These are phyloP conservation scores for Pleurotus citrinopileatus DNA, from an alignment of 768 basidiomycete species.

Conservation along the genomic window DNA sequence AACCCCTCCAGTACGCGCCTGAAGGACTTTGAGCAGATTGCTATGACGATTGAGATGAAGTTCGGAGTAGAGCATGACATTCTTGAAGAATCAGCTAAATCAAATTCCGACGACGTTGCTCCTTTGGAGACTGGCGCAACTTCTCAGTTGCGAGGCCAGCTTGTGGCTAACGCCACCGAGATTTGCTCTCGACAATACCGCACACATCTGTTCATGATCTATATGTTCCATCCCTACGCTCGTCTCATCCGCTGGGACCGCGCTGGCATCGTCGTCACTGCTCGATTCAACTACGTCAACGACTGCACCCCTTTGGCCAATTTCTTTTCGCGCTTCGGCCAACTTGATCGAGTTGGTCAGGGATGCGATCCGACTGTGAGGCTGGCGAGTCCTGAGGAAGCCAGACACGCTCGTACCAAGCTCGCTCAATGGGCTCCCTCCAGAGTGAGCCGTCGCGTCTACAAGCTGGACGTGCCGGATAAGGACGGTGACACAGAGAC, in stretches of 20 bases:
- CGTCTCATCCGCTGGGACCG: conserved; percentile 32
- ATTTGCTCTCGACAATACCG: conserved; percentile 24
- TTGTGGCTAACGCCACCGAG: conserved; percentile 18
- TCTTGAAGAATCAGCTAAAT: background rate
- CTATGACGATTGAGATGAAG: background rate
- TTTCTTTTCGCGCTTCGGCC: conserved; percentile 23
- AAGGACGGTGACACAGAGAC: background rate
- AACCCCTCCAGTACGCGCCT: background rate
- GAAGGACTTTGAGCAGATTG: background rate
- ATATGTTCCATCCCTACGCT: conserved; percentile 19
- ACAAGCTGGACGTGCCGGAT: background rate
- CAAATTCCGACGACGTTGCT: background rate
- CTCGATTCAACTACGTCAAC: conserved; percentile 20
- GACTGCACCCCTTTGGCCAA: conserved; percentile 12
- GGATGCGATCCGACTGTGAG: background rate
- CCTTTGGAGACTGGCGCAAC: background rate
- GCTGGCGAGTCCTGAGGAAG: background rate
- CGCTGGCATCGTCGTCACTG: conserved; percentile 25
- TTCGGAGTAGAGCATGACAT: background rate
- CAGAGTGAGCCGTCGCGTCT: background rate
- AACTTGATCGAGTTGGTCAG: background rate
- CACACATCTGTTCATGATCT: conserved; percentile 22
- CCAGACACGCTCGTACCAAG: background rate
- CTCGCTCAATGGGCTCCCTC: background rate
- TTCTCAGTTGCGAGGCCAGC: conserved; percentile 19